A percentile compares a stretch with the other conserved stretches of the same genome.
Evolutionary conservation across 371 early-diverging fungal species (phyloP).

Genomic region (Dinochytrium kinnereticum): DNA sequence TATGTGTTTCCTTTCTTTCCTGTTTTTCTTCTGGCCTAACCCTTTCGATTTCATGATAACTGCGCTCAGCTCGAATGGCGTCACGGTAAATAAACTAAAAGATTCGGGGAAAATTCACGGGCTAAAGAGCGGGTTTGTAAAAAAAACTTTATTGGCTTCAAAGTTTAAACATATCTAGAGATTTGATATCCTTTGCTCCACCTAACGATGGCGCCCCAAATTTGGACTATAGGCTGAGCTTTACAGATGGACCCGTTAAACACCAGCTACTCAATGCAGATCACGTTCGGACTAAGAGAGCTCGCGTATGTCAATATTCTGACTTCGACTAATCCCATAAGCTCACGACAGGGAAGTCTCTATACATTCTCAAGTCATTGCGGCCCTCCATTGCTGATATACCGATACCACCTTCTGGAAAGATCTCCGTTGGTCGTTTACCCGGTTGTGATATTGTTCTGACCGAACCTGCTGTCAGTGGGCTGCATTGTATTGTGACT

Average conservation of each 20-base stretch:
- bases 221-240: neutral
- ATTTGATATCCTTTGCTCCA: neutral
- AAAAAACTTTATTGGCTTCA: no score
- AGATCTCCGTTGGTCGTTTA: conserved; percentile 17
- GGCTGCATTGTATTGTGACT: conserved; percentile 20
- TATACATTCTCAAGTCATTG: neutral
- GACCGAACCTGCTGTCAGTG: conserved; percentile 10
- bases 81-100: neutral
- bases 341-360: neutral
- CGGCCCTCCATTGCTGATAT: neutral
- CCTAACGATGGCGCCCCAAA: neutral
- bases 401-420: neutral
- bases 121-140: neutral
- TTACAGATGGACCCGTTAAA: neutral
- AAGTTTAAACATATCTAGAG: neutral
- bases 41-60: no score
- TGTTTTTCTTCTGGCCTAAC: no score
- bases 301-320: neutral
- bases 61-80: neutral
- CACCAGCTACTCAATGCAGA: neutral
- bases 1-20: no score
- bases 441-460: conserved; percentile 17
- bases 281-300: neutral
- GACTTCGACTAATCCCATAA: neutral
- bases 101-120: neutral